A percentile compares a stretch with the other conserved stretches of the same genome.
phyloP scores from a whole-genome alignment of 2,329 filamentous ascomycete species.

The Amesomyces nigricolor region DNA sequence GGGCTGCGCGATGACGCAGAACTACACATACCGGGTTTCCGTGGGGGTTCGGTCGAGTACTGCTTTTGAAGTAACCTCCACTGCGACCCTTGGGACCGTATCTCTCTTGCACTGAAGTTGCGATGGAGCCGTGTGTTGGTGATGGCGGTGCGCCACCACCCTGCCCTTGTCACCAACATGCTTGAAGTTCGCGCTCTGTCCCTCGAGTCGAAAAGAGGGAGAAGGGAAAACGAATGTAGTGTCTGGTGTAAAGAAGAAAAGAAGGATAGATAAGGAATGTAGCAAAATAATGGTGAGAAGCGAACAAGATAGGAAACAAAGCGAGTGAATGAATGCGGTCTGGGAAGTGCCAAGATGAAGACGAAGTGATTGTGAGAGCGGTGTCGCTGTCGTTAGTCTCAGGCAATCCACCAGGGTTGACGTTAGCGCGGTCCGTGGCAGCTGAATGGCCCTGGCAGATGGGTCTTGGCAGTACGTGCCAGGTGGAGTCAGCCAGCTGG shows the following conservation, averaged over 20 bases:
- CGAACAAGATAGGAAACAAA: constrained; percentile 3
- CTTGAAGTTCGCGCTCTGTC: not conserved
- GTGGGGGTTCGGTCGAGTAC: constrained; percentile 8
- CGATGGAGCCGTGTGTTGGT: not conserved
- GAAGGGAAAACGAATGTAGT: not conserved
- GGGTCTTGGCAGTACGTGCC: not conserved
- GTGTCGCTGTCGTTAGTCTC: constrained; percentile 7
- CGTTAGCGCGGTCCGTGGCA: not conserved
- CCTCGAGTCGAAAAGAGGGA: not conserved
- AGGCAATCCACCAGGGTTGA: not conserved
- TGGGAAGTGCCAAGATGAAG: constrained; percentile 5
- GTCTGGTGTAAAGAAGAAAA: not conserved
- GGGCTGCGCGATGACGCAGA: not conserved
- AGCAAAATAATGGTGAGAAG: constrained; percentile 2
- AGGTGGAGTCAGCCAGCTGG: not conserved
- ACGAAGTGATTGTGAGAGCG: not conserved
- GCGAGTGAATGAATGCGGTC: constrained; percentile 9
- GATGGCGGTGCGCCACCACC: constrained; percentile 3
- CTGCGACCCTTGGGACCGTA: not conserved
- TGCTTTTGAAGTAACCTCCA: not conserved
- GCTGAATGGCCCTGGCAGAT: constrained; percentile 10
- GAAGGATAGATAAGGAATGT: not conserved
- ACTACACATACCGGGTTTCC: constrained; percentile 11
- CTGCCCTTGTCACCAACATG: constrained; percentile 13
- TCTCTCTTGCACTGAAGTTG: not conserved